phyloP scores from a whole-genome alignment of 139 green algal genomes.

The Chloropicon primus region DNA sequence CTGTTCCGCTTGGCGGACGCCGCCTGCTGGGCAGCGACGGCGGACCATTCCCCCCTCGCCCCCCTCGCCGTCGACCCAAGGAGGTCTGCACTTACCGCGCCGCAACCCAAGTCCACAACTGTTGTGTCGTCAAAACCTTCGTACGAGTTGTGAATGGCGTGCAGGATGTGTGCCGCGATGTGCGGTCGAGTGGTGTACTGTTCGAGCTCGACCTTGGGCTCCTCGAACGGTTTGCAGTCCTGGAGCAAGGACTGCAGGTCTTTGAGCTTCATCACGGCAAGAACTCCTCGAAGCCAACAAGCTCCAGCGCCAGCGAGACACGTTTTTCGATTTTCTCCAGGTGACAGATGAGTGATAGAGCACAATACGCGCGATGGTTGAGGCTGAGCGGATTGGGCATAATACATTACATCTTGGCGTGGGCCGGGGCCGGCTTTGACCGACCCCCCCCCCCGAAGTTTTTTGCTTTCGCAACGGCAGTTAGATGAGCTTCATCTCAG shows the following conservation, averaged over 20 bases:
- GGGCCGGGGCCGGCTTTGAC: too few relatives aligned
- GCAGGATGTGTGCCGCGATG: slow-evolving; percentile 69
- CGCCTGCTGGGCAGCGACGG: too few relatives aligned
- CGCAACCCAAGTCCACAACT: slow-evolving; percentile 79
- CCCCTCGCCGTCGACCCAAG: slow-evolving; percentile 21
- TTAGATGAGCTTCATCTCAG: background rate
- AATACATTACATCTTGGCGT: too few relatives aligned
- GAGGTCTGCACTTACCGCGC: slow-evolving; percentile 65
- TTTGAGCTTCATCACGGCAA: background rate
- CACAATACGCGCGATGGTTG: too few relatives aligned
- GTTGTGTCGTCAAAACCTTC: slow-evolving; percentile 53
- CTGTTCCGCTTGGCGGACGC: too few relatives aligned
- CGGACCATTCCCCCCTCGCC: too few relatives aligned
- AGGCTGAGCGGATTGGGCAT: too few relatives aligned
- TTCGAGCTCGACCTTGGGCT: slow-evolving; percentile 74
- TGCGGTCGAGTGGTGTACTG: slow-evolving; percentile 84
- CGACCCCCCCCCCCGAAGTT: background rate
- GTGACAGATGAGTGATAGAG: too few relatives aligned
- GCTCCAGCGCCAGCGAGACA: too few relatives aligned
- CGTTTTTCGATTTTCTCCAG: too few relatives aligned
- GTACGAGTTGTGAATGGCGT: slow-evolving; percentile 48
- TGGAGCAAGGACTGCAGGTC: slow-evolving; percentile 14
- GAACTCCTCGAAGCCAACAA: too few relatives aligned
- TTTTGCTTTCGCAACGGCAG: background rate
- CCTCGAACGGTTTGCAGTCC: slow-evolving; percentile 55